phyloP scores from a whole-genome alignment of 805 yeast genomes.

The Osmozyma mogii region DNA sequence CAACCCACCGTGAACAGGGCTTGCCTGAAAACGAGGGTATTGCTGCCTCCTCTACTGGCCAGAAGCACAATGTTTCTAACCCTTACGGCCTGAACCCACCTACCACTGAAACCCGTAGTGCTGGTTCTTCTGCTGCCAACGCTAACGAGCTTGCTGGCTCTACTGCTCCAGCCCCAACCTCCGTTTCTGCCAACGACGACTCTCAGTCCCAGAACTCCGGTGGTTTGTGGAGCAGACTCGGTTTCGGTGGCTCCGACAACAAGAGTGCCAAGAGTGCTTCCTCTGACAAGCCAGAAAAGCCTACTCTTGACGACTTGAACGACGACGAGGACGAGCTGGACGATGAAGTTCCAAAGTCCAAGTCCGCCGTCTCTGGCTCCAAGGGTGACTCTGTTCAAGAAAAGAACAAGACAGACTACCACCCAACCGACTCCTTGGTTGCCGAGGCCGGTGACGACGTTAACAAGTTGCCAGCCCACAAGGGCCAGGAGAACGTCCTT shows the following conservation, averaged over 20 bases:
- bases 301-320: constrained; percentile 1
- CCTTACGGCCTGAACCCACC: constrained; percentile 1
- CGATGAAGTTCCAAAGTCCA: neutral
- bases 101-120: constrained; percentile 1
- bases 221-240: constrained; percentile 7
- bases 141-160: neutral
- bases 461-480: constrained; percentile 7
- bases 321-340: no score
- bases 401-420: neutral
- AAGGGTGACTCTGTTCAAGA: constrained; percentile 1
- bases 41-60: constrained; percentile 1
- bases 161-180: neutral
- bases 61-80: constrained; percentile 3
- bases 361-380: neutral
- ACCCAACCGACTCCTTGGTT: constrained; percentile 12
- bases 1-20: constrained; percentile 1
- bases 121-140: neutral
- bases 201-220: constrained; percentile 6
- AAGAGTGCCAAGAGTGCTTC: neutral
- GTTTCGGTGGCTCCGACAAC: constrained; percentile 3
- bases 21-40: constrained; percentile 1
- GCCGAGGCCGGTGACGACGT: constrained; percentile 14
- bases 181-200: constrained; percentile 2
- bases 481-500: no score
- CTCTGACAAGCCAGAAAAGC: constrained; percentile 1